These are phyloP conservation scores for Camellia granthamiana DNA, from an alignment of 148 eudicot genomes.

Conservation along the genomic window DNA sequence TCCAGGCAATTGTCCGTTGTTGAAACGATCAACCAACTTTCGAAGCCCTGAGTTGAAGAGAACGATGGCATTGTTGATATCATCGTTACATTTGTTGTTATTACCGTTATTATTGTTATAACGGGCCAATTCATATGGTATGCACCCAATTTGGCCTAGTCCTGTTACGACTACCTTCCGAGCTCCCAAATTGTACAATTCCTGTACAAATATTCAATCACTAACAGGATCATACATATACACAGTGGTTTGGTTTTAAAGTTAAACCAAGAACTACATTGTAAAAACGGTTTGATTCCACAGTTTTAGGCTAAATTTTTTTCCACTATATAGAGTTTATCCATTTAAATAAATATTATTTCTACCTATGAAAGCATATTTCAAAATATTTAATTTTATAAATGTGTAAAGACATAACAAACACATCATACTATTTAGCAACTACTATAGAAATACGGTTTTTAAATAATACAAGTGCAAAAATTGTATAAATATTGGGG, in stretches of 20 bases:
- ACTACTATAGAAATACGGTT: no score
- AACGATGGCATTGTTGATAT: slow-evolving; percentile 47
- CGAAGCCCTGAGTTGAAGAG: slow-evolving; percentile 60
- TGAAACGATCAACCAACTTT: slow-evolving; percentile 57
- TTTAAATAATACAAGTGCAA: no score
- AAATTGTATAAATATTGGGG: no score
- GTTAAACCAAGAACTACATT: neutral
- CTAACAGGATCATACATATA: no score
- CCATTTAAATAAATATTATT: no score
- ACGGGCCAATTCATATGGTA: slow-evolving; percentile 75
- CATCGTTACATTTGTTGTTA: slow-evolving; percentile 56
- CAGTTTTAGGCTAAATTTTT: no score
- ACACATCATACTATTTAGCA: no score
- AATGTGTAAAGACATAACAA: no score
- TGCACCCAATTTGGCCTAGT: slow-evolving; percentile 83
- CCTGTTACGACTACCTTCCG: slow-evolving; percentile 69
- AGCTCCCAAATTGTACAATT: slow-evolving; percentile 62
- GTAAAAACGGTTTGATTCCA: no score
- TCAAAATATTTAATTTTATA: no score
- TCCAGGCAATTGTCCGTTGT: slow-evolving; percentile 51
- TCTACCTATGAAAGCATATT: no score
- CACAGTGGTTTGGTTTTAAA: neutral
- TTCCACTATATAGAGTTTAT: no score
- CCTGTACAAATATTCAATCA: slow-evolving; percentile 25
- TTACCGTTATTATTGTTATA: slow-evolving; percentile 29